These are phyloP conservation scores for Ceratorhiza oryzae-sativae DNA, from an alignment of 1,284 basidiomycete species.

Conservation along the genomic window DNA sequence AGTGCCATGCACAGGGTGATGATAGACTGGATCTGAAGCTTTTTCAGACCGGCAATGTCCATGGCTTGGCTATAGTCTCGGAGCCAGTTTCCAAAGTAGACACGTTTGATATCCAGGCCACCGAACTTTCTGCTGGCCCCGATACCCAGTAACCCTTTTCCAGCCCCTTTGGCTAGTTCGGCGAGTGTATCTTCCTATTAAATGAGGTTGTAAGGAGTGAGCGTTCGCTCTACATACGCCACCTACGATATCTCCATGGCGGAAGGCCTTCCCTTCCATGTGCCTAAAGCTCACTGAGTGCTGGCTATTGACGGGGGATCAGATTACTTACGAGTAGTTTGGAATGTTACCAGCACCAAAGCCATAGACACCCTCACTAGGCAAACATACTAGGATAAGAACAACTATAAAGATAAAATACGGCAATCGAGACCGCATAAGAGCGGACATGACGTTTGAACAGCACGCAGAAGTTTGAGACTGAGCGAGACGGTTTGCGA, in stretches of 20 bases:
- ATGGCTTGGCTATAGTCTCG: slow-evolving; percentile 86
- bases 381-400: slow-evolving; percentile 31
- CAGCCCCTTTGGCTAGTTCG: slow-evolving; percentile 67
- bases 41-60: slow-evolving; percentile 82
- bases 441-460: slow-evolving; percentile 32
- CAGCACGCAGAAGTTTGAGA: background rate
- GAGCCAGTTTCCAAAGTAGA: slow-evolving; percentile 77
- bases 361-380: slow-evolving; percentile 58
- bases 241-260: slow-evolving; percentile 85
- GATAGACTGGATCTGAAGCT: slow-evolving; percentile 77
- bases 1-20: slow-evolving; percentile 89
- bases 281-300: slow-evolving; percentile 61
- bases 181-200: slow-evolving; percentile 72
- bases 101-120: slow-evolving; percentile 74
- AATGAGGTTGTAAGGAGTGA: background rate
- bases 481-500: background rate
- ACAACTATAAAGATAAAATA: slow-evolving; percentile 24
- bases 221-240: background rate
- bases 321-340: slow-evolving; percentile 3
- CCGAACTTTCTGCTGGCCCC: slow-evolving; percentile 75
- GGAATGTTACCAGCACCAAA: slow-evolving; percentile 82
- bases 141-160: slow-evolving; percentile 61
- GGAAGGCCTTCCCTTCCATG: slow-evolving; percentile 78
- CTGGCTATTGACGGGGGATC: background rate
- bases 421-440: slow-evolving; percentile 35